Evolutionary conservation across 2,329 filamentous ascomycete species (phyloP).

Genomic region (Tolypocladium tundrense): DNA sequence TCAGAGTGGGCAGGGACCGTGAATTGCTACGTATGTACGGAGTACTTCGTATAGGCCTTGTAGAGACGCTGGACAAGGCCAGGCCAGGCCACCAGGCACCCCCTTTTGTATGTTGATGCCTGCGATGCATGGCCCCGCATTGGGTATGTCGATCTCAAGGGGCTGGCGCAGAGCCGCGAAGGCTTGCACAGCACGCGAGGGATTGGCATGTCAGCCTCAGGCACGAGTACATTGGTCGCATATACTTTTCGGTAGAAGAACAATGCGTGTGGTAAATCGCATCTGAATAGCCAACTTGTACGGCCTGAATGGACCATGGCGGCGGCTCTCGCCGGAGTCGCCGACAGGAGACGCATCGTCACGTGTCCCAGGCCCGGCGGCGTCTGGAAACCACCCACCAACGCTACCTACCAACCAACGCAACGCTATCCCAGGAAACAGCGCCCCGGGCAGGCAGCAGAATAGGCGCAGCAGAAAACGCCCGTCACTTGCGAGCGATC

Average conservation of each 20-base stretch:
- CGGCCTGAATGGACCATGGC: background rate
- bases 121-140: background rate
- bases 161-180: background rate
- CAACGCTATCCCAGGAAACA: background rate
- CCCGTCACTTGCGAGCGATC: background rate
- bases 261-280: background rate
- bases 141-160: background rate
- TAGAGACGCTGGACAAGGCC: background rate
- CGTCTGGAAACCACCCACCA: background rate
- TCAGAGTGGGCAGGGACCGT: background rate
- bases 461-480: background rate
- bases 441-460: slow-evolving; percentile 3
- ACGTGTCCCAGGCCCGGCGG: background rate
- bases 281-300: background rate
- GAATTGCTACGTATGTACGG: background rate
- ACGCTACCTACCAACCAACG: background rate
- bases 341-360: background rate
- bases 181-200: background rate
- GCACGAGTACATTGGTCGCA: background rate
- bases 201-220: background rate
- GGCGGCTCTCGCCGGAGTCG: background rate
- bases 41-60: background rate
- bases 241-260: background rate
- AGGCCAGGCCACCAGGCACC: background rate
- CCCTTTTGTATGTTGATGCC: background rate